Base-by-base conservation (phyloP, 345 rosid species). In the Eucalyptus dawsonii region DNA sequence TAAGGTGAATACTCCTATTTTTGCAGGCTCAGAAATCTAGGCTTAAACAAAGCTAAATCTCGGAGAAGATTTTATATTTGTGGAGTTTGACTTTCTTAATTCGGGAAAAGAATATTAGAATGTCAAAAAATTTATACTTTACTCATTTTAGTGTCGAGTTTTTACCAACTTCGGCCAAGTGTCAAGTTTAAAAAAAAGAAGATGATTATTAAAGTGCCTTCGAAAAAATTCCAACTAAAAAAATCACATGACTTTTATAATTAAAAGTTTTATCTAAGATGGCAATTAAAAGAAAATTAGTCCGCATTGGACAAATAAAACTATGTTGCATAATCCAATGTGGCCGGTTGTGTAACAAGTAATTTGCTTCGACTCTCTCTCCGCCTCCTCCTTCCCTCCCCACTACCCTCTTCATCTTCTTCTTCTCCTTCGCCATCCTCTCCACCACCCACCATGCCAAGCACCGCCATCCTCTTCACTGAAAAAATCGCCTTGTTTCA, bases 111-210 rank as follows among this genome's bases (percentile, higher is more conserved):
- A 8, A n/a, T 4, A n/a, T 3, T 67, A 67, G 5, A 65, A 8
- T 29, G 19, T 0, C 19, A 65, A 65, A 65, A 65, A 15, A 4
- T 14, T 6, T 1, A 7, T 62, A 62, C 0, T 0, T 24, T n/a
- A 0, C 69, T 62, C 34, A 7, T 0, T 62, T 62, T 62, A 62
- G 3, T 62, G 3, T 4, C 2, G 29, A 29, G 0, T 29, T 62
- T 62, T 29, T 3, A 0, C 1, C 0, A 0, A 1, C 69, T 60
- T n/a, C n/a, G n/a, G n/a, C n/a, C n/a, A n/a, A 53, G 5, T 19
- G 5, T 53, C 10, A 53, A 53, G 10, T 53, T 53, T n/a, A n/a
- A n/a, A 8, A 53, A 19, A 7, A 19, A 19, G 1, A 12, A 49
- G 12, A 17, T 17, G 10, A 53, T 53, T 53, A 53, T 53, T 53